These are phyloP conservation scores for Lentinula edodes DNA, from an alignment of 768 basidiomycete genomes.

Conservation along the genomic window DNA sequence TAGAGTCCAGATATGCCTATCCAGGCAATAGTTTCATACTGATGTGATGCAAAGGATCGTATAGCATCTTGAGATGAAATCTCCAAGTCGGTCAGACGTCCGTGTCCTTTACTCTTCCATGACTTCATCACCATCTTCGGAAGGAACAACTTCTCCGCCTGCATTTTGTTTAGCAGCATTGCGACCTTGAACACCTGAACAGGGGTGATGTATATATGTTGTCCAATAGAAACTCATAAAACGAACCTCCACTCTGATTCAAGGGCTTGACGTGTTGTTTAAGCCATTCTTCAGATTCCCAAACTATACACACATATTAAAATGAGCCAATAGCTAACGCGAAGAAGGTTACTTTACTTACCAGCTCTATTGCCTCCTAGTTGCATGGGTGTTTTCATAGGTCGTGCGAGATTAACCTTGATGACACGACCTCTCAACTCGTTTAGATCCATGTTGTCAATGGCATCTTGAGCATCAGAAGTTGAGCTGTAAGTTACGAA, in stretches of 20 bases:
- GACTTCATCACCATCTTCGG: slow-evolving; percentile 35
- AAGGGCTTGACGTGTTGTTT: slow-evolving; percentile 75
- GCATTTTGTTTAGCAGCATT: slow-evolving; percentile 26
- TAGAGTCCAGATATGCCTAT: not conserved
- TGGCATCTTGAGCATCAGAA: slow-evolving; percentile 89
- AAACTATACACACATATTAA: slow-evolving; percentile 48
- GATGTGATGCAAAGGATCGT: not conserved
- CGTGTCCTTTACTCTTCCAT: slow-evolving; percentile 57
- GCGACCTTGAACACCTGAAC: slow-evolving; percentile 51
- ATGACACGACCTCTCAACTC: slow-evolving; percentile 73
- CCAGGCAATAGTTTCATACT: not conserved
- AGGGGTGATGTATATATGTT: slow-evolving; percentile 3
- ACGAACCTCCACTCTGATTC: slow-evolving; percentile 65
- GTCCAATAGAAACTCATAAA: not conserved
- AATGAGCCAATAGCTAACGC: not conserved
- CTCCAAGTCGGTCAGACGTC: not conserved
- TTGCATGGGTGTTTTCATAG: slow-evolving; percentile 66
- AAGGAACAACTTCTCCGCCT: slow-evolving; percentile 18
- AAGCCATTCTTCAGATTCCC: slow-evolving; percentile 96
- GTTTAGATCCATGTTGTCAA: slow-evolving; percentile 98
- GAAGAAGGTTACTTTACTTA: slow-evolving; percentile 31
- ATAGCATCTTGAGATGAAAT: not conserved
- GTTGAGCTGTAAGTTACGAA: slow-evolving; percentile 83
- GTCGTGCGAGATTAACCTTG: slow-evolving; percentile 82
- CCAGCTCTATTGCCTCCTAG: slow-evolving; percentile 69